Conservation (phyloP, 441 rosid species). For the Eruca vesicaria region DNA sequence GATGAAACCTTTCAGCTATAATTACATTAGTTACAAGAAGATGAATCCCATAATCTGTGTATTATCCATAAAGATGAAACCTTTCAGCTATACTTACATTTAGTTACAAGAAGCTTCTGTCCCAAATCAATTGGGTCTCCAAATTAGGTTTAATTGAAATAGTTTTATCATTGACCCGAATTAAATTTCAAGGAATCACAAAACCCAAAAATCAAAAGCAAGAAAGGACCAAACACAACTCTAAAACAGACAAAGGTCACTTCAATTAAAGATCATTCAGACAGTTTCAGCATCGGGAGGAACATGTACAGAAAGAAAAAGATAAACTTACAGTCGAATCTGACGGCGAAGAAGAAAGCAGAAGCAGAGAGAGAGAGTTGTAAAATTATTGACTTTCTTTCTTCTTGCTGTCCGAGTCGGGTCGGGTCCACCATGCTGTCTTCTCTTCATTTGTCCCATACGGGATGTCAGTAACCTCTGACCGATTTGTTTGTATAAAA, state of each 20-base stretch:
- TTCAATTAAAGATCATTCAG: neutral
- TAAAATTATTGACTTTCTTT: neutral
- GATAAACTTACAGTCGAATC: neutral
- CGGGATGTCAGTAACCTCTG: neutral
- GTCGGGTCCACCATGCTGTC: neutral
- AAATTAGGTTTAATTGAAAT: conserved; percentile 10
- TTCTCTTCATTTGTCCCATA: neutral
- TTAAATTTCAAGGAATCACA: neutral
- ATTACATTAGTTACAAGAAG: neutral
- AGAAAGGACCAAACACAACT: neutral
- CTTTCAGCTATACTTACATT: neutral
- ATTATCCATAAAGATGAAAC: conserved; percentile 5
- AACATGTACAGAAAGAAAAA: neutral
- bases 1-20: conserved; percentile 3
- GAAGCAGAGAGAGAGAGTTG: neutral
- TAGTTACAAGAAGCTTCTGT: neutral
- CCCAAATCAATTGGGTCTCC: conserved; percentile 3
- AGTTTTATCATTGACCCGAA: neutral
- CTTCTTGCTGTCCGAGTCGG: neutral
- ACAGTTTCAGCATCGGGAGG: neutral
- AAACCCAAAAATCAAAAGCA: neutral
- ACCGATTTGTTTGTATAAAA: neutral
- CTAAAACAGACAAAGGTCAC: neutral
- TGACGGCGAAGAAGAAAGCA: neutral
- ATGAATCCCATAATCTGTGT: conserved; percentile 45